Conservation (phyloP, 2,329 filamentous ascomycete genomes). For the Didymella segeticola region DNA sequence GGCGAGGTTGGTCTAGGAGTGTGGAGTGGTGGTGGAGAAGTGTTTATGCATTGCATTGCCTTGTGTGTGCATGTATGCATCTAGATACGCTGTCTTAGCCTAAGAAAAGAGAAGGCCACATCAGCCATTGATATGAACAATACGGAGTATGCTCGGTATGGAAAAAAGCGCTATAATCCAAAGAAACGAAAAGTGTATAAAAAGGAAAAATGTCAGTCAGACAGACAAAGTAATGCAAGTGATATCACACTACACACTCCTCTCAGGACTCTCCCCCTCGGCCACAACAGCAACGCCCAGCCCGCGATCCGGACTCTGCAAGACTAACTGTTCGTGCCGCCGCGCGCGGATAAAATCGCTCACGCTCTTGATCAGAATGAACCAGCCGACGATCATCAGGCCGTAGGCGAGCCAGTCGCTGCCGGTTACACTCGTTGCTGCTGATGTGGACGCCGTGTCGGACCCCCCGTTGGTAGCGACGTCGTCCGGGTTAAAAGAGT, state of each 20-base stretch:
- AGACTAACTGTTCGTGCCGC: conserved; percentile 88
- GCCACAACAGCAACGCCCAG: conserved; percentile 85
- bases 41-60: too few species aligned
- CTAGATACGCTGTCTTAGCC: too few species aligned
- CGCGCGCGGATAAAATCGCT: conserved; percentile 88
- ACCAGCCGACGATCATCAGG: conserved; percentile 98
- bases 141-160: too few species aligned
- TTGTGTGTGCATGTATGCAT: too few species aligned
- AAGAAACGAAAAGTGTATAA: too few species aligned
- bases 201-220: conserved; percentile 16
- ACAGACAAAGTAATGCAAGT: background rate
- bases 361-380: conserved; percentile 92
- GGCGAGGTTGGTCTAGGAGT: conserved; percentile 33
- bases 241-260: conserved; percentile 49
- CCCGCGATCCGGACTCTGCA: conserved; percentile 90
- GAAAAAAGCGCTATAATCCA: conserved; percentile 7
- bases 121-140: too few species aligned
- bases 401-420: conserved; percentile 91
- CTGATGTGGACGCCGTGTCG: conserved; percentile 42
- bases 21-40: background rate
- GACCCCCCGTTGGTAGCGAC: conserved; percentile 59
- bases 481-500: conserved; percentile 80
- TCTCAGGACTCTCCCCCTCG: conserved; percentile 80
- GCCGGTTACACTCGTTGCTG: conserved; percentile 66
- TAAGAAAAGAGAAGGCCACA: too few species aligned